A percentile compares a stretch with the other conserved stretches of the same genome.
These are phyloP conservation scores for Metarhizium anisopliae DNA, from an alignment of 2,329 filamentous ascomycete species.

Conservation along the genomic window DNA sequence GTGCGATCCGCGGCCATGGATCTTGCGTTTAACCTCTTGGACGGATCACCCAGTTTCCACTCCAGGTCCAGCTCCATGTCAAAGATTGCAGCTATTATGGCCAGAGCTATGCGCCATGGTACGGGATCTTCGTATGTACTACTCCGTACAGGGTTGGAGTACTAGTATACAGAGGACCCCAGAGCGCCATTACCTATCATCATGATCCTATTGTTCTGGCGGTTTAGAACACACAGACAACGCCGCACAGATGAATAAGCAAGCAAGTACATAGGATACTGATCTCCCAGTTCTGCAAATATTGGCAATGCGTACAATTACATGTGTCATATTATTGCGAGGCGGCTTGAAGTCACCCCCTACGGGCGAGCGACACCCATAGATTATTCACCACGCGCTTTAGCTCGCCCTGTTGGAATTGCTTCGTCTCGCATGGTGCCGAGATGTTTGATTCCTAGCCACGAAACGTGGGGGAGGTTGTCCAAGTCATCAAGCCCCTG, in stretches of 20 bases:
- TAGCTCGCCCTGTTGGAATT: background rate
- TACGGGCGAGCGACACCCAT: background rate
- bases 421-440: background rate
- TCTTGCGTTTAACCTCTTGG: too few species aligned
- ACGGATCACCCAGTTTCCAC: too few species aligned
- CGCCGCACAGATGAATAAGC: background rate
- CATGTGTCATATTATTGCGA: background rate
- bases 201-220: background rate
- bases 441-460: background rate
- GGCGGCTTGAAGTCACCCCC: too few species aligned
- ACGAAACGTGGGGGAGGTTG: background rate
- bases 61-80: too few species aligned
- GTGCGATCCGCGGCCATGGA: too few species aligned
- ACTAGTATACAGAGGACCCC: too few species aligned
- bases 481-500: too few species aligned
- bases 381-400: background rate
- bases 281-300: background rate
- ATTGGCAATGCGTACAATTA: background rate
- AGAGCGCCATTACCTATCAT: background rate
- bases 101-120: too few species aligned
- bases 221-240: background rate
- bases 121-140: too few species aligned
- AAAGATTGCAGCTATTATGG: too few species aligned
- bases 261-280: background rate
- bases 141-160: too few species aligned